Base-by-base conservation (phyloP, 2,329 filamentous ascomycete species). In the Trichoderma harzianum region DNA sequence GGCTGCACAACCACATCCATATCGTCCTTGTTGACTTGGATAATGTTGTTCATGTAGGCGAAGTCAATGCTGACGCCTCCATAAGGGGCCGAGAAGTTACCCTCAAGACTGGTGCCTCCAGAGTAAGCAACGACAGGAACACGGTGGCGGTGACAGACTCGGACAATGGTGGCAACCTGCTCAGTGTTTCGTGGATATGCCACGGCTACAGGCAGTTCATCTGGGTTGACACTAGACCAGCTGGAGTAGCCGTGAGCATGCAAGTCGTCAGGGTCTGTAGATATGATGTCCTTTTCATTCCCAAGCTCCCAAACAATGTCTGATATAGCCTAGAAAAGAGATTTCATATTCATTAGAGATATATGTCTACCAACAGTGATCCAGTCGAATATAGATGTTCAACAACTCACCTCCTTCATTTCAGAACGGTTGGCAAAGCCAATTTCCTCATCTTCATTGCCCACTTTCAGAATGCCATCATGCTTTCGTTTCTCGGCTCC, bases 1-100 rank as follows among this genome's bases (percentile, higher is more conserved):
- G 95, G 95, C 80, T 98, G 95, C 3, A 98, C 94, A 5, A 97
- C 93, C 64, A 97, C 87, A 76, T 98, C 95, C 92, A 97, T 94
- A 79, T 97, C 95, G 5, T 93, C 91, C 75, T 92, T 91, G 79
- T 97, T 92, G 71, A 97, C 86, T 69, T 90, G 86, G 34, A 98
- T 76, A 30, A 97, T 92, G 77, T 90, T 85, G 79, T 97, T 92
- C 95, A 98, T 98, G 77, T 89, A 89, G 1, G 90, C 89, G 79
- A 98, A 98, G 78, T 98, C 95, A 65, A 98, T 92, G 75, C 93
- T 95, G 78, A 98, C 89, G 14, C 95, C 95, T 14, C 94, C 94
- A 78, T 91, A 92, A 0, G 94, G 93, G 16, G 94, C 93, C 0
- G 93, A 93, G 80, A 97, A 97, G 79, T 97, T 96, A 16, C 92